Evolutionary conservation across 257 asterid species (phyloP), one percentile per base, ranked within the genome.

Genomic region (Pogostemon cablin): DNA sequence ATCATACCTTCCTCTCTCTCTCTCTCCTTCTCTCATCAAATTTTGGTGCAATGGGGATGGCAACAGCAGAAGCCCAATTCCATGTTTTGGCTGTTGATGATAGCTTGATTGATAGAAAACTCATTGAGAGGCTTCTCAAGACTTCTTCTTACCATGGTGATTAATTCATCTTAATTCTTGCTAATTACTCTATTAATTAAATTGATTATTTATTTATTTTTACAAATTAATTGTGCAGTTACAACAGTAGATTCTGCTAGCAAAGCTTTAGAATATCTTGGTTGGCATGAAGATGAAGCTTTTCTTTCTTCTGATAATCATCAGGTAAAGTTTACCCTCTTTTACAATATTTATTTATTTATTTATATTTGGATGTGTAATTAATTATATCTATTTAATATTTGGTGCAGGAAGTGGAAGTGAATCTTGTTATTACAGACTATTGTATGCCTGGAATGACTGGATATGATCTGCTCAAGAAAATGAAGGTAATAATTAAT

Each of bases 381-480:
- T 20, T 20, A 20, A 34, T 57, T 44, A 8, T 9, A 20, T 65
- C 10, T 44, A 3, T 41, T 55, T 52, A 11, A 12, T 40, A 40
- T 40, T 62, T 68, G 4, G 57, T 47, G 6, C 80, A 86, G 91
- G 87, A 71, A 15, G 72, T 72, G 71, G 86, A 82, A 58, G 85
- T 84, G 2, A 78, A 81, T 63, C 84, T 86, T 56, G 83, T 86
- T 4, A 86, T 86, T 17, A 86, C 91, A 59, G 91, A 83, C 77
- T 85, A 85, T 38, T 86, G 91, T 37, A 86, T 86, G 88, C 91
- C 91, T 52, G 91, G 80, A 46, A 86, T 86, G 88, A 79, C 91
- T 40, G 91, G 91, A 35, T 83, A 83, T 73, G 91, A 86, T 78
- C 71, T 86, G 71, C 91, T 86, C 80, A 83, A 76, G 83, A 86